These are phyloP conservation scores for Ceratocystis destructans DNA, from an alignment of 2,329 filamentous ascomycete species.

Conservation along the genomic window DNA sequence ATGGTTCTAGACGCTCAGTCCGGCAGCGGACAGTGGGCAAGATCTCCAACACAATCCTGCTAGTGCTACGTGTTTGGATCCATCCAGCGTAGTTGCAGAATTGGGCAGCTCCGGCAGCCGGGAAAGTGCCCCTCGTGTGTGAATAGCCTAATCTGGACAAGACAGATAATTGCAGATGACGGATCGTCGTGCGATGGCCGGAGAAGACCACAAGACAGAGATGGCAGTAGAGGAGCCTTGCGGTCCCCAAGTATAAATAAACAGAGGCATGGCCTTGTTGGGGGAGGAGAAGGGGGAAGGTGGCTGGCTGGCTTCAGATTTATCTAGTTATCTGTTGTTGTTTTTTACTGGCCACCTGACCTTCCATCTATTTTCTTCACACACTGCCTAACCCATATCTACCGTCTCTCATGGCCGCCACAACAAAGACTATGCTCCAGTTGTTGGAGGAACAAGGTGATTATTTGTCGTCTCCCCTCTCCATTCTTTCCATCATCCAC, in stretches of 20 bases:
- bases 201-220: not conserved
- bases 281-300: not conserved
- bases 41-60: not conserved
- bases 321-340: not conserved
- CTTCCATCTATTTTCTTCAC: not conserved
- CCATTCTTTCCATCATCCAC: not conserved
- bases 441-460: slow-evolving; percentile 5
- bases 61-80: not conserved
- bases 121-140: not conserved
- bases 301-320: not conserved
- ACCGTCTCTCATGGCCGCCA: not conserved
- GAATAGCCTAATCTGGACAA: not conserved
- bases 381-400: not conserved
- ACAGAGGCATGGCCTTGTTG: not conserved
- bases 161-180: not conserved
- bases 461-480: not conserved
- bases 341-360: not conserved
- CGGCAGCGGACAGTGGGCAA: not conserved
- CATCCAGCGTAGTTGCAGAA: not conserved
- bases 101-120: not conserved
- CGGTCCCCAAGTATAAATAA: not conserved
- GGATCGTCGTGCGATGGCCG: not conserved
- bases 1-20: not conserved
- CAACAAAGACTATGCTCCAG: not conserved
- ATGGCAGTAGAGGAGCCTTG: too few species aligned